Conservation (phyloP, 352 stramenopile genomes). For the Phytophthora europaea region DNA sequence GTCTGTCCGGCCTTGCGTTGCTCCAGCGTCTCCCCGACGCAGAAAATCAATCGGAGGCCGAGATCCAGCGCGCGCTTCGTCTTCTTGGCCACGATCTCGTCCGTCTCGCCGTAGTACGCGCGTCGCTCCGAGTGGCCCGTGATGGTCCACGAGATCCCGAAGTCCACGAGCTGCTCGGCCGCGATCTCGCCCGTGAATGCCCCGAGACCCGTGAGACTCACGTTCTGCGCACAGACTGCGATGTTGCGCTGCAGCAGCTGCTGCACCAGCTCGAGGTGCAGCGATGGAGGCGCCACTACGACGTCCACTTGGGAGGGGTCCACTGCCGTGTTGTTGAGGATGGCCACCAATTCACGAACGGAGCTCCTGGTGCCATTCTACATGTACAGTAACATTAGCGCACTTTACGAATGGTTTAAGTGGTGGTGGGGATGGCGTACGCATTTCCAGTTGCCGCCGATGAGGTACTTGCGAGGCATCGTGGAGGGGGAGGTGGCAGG, state of each 20-base stretch:
- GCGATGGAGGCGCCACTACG: conserved; percentile 78
- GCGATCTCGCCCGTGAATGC: conserved; percentile 96
- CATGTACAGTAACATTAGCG: conserved; percentile 4
- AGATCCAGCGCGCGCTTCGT: conserved; percentile 91
- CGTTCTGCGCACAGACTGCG: conserved; percentile 82
- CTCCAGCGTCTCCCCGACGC: conserved; percentile 96
- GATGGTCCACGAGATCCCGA: conserved; percentile 84
- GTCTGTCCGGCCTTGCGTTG: conserved; percentile 91
- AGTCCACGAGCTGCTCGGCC: conserved; percentile 91
- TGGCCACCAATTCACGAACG: conserved; percentile 86
- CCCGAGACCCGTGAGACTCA: conserved; percentile 86
- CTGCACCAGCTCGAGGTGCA: conserved; percentile 73
- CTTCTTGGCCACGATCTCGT: conserved; percentile 96
- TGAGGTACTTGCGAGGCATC: conserved; percentile 87
- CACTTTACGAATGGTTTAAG: background rate
- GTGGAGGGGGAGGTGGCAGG: background rate
- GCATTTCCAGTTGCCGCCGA: conserved; percentile 96
- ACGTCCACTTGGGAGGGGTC: conserved; percentile 78
- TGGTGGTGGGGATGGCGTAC: conserved; percentile 56
- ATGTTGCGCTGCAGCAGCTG: conserved; percentile 69
- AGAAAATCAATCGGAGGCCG: conserved; percentile 96
- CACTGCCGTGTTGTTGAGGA: conserved; percentile 83
- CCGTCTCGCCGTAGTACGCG: conserved; percentile 92
- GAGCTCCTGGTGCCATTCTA: conserved; percentile 85
- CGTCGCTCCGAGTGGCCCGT: conserved; percentile 95